Evolutionary conservation across 164 flowering plant genomes (phyloP), one percentile per base, ranked within the genome.

Genomic region (Vitis cinerea): DNA sequence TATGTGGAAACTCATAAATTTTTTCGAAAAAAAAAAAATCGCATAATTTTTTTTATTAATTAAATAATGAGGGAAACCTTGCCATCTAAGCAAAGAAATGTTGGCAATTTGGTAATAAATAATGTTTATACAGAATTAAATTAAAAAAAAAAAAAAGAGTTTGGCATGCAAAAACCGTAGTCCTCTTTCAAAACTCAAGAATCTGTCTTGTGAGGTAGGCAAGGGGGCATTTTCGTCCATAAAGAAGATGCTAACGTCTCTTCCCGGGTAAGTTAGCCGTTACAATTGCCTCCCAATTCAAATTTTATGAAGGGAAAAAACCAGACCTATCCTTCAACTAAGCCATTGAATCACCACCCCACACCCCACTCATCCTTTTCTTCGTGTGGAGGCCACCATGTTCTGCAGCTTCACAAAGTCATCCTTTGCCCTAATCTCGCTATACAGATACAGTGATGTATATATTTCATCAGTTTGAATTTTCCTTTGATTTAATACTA

Each of bases 291-390:
- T 59, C 53, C 37, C 59, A 63, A 59, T 72, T 59, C 61, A 53
- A 31, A 50, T n/a, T 65, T 17, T 37, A 37, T 37, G 44, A 37
- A 37, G 44, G 44, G 44, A 0, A 37, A 37, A 37, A 37, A 37
- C 44, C 44, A 37, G 44, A 37, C 44, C n/a, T n/a, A 12, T 13
- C 51, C 23, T 2, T 11, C 29, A 16, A 12, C 4, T 27, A 57
- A 49, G 61, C 19, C 19, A 27, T 44, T 65, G 12, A 9, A 63
- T 50, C 48, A 8, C 1, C 48, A 17, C 52, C 44, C 67, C 54
- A 17, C 2, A 52, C 19, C 52, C 44, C 67, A 62, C 71, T 65
- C 77, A 82, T 82, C 53, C 82, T 53, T 79, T 79, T 11, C 82
- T 77, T 72, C n/a, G 15, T n/a, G 9, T 14, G 19, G 29, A 72